Evolutionary conservation across 208 protist species (phyloP).

Genomic region (Leishmania gerbilli): DNA sequence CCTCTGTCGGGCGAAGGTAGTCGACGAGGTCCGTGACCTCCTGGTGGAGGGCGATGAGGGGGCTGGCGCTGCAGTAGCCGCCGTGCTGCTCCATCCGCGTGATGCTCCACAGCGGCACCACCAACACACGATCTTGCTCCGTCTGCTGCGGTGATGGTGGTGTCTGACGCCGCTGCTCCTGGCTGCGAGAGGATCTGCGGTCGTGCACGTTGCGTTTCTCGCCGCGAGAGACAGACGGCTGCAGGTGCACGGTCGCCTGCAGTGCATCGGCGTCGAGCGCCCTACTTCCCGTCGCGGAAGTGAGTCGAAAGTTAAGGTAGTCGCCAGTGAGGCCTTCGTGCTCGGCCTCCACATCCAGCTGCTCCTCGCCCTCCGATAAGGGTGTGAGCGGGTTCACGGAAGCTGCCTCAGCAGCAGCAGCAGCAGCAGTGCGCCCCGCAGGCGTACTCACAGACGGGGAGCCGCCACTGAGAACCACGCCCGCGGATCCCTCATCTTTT

Average conservation of each 20-base stretch:
- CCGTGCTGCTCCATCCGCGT: constrained; percentile 37
- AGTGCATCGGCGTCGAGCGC: constrained; percentile 31
- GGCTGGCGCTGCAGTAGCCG: constrained; percentile 58
- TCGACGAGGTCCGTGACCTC: constrained; percentile 85
- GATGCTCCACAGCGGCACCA: constrained; percentile 48
- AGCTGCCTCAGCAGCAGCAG: neutral
- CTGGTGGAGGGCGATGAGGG: constrained; percentile 79
- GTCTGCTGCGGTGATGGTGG: neutral
- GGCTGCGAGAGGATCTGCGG: neutral
- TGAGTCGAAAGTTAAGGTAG: constrained; percentile 47
- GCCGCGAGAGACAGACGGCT: neutral
- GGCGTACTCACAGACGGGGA: neutral
- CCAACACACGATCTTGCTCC: neutral
- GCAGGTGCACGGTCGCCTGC: constrained; percentile 42
- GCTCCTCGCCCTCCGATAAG: neutral
- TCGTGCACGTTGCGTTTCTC: neutral
- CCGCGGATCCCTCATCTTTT: neutral
- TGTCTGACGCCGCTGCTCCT: constrained; percentile 8
- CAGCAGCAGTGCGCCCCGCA: no score
- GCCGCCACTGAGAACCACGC: neutral
- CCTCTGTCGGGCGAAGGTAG: constrained; percentile 73
- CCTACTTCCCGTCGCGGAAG: constrained; percentile 4
- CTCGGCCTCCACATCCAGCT: neutral
- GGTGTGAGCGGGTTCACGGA: neutral
- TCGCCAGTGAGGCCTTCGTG: constrained; percentile 54